These are phyloP conservation scores for Rhodotorula paludigena DNA, from an alignment of 768 basidiomycete species.

Conservation along the genomic window DNA sequence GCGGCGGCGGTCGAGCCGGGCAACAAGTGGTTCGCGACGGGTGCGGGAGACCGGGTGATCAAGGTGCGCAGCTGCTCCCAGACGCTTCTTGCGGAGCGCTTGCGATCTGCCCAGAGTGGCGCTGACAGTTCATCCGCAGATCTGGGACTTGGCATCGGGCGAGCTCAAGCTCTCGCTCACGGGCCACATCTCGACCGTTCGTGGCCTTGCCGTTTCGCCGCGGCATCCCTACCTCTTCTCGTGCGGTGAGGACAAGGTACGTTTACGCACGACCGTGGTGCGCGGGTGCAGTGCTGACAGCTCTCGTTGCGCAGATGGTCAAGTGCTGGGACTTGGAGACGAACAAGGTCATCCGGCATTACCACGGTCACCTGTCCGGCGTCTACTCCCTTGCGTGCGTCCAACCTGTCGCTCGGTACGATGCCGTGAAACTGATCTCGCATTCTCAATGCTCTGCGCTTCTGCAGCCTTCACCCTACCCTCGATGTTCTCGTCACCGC, in stretches of 20 bases:
- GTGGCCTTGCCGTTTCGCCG: slow-evolving; percentile 84
- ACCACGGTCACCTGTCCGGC: slow-evolving; percentile 95
- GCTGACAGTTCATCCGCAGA: too few species aligned
- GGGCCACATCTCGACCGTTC: slow-evolving; percentile 93
- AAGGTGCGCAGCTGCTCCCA: slow-evolving; percentile 52
- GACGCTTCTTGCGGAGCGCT: too few species aligned
- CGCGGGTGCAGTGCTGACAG: neutral
- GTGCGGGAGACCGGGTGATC: slow-evolving; percentile 94
- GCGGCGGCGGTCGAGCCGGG: slow-evolving; percentile 94
- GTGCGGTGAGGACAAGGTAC: slow-evolving; percentile 93
- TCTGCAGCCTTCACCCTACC: slow-evolving; percentile 73
- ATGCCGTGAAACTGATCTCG: neutral
- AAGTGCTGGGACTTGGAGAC: slow-evolving; percentile 99
- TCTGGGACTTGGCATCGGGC: slow-evolving; percentile 97
- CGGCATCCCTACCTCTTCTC: slow-evolving; percentile 97
- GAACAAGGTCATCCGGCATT: slow-evolving; percentile 98
- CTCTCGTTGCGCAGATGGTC: slow-evolving; percentile 73
- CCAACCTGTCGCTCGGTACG: neutral
- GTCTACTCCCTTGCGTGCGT: slow-evolving; percentile 74
- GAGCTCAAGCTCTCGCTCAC: slow-evolving; percentile 94
- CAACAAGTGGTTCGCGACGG: slow-evolving; percentile 97
- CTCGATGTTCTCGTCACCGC: slow-evolving; percentile 91
- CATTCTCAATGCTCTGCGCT: neutral
- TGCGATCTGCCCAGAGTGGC: too few species aligned
- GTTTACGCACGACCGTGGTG: slow-evolving; percentile 27